Evolutionary conservation across 2,329 filamentous ascomycete genomes (phyloP).

Genomic region (Fusarium fujikuroi): DNA sequence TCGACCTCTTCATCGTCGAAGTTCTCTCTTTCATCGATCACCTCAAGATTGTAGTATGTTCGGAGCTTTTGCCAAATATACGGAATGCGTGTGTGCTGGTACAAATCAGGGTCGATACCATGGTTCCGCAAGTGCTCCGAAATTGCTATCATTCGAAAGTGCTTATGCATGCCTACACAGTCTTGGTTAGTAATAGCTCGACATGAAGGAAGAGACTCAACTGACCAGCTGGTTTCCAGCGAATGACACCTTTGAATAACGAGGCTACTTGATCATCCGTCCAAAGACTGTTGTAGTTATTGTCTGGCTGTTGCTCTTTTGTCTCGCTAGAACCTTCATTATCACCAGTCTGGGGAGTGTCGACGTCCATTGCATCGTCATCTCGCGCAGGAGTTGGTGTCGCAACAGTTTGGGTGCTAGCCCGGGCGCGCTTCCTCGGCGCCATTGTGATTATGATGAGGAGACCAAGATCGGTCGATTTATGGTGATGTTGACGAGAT

Average conservation of each 20-base stretch:
- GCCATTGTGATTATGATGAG: slow-evolving; percentile 62
- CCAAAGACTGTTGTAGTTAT: slow-evolving; percentile 75
- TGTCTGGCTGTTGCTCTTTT: slow-evolving; percentile 38
- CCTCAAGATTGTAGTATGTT: slow-evolving; percentile 84
- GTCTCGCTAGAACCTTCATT: slow-evolving; percentile 44
- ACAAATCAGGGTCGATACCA: slow-evolving; percentile 76
- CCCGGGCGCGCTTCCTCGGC: slow-evolving; percentile 74
- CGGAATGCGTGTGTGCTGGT: slow-evolving; percentile 85
- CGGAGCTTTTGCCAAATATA: slow-evolving; percentile 91
- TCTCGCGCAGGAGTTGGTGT: slow-evolving; percentile 65
- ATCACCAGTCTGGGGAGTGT: slow-evolving; percentile 66
- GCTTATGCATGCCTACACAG: slow-evolving; percentile 82
- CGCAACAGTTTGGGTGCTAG: slow-evolving; percentile 62
- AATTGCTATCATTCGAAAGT: slow-evolving; percentile 91
- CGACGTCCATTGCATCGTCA: slow-evolving; percentile 70
- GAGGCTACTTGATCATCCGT: slow-evolving; percentile 95
- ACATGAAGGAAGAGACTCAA: not conserved
- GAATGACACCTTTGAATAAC: slow-evolving; percentile 90
- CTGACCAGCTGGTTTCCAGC: slow-evolving; percentile 93
- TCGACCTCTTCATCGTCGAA: slow-evolving; percentile 68
- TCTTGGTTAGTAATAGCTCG: slow-evolving; percentile 19
- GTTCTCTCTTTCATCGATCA: slow-evolving; percentile 86
- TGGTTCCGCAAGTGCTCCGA: slow-evolving; percentile 82
- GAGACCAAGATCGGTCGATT: not conserved
- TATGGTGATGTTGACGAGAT: not conserved